Percentiles rank a stretch among this genome's conserved stretches.
Conservation (phyloP, 805 yeast genomes). For the Ogataea allantospora region DNA sequence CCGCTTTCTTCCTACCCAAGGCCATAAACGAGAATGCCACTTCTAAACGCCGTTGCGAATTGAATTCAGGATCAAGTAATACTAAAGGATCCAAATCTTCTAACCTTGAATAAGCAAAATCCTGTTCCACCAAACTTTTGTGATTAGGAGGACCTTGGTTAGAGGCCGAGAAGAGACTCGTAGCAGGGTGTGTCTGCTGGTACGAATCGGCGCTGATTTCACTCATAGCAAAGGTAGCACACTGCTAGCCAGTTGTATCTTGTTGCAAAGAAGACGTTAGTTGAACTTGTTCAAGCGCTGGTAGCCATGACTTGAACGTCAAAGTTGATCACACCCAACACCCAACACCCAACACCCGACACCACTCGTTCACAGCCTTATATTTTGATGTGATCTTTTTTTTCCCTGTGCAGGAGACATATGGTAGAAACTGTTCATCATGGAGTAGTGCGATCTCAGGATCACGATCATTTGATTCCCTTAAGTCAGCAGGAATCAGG, state of each 20-base stretch:
- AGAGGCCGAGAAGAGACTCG: conserved; percentile 19
- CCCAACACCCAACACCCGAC: conserved; percentile 1
- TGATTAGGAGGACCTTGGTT: conserved; percentile 18
- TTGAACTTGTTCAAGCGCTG: conserved; percentile 6
- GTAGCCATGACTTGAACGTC: not conserved
- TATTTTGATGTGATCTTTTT: not conserved
- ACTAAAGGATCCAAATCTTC: conserved; percentile 5
- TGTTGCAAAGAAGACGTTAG: conserved; percentile 10
- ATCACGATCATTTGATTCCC: not conserved
- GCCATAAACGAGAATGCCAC: conserved; percentile 20
- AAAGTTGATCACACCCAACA: not conserved
- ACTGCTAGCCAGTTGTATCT: conserved; percentile 8
- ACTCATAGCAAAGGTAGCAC: conserved; percentile 17
- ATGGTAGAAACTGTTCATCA: not conserved
- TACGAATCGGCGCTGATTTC: conserved; percentile 17
- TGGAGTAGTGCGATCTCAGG: not conserved
- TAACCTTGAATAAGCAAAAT: conserved; percentile 17
- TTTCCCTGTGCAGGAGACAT: not conserved
- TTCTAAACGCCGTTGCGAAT: conserved; percentile 11
- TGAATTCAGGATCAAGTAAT: conserved; percentile 16
- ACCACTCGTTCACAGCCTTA: not conserved
- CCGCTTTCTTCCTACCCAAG: conserved; percentile 19
- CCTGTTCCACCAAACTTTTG: conserved; percentile 14
- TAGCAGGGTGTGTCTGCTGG: conserved; percentile 18
- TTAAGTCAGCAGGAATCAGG: not conserved